These are phyloP conservation scores for Clonostachys byssicola DNA, from an alignment of 2,329 filamentous ascomycete species.

Conservation along the genomic window DNA sequence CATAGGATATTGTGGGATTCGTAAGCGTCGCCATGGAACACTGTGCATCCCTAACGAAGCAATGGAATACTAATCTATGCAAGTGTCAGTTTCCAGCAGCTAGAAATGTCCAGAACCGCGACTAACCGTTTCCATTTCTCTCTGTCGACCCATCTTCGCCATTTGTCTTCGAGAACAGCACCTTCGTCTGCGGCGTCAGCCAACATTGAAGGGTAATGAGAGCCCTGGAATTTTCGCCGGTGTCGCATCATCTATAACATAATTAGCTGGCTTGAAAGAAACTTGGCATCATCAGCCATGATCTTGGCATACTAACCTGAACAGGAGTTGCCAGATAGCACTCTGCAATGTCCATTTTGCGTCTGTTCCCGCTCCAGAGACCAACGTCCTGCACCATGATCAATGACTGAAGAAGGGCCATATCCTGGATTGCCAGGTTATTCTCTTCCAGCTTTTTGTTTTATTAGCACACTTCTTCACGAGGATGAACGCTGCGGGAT, in stretches of 20 bases:
- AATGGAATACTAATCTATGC: slow-evolving; percentile 55
- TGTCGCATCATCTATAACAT: slow-evolving; percentile 47
- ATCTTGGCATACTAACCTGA: slow-evolving; percentile 25
- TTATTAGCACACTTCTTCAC: neutral
- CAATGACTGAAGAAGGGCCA: slow-evolving; percentile 34
- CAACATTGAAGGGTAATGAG: slow-evolving; percentile 44
- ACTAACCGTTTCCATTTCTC: slow-evolving; percentile 61
- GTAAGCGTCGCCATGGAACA: slow-evolving; percentile 63
- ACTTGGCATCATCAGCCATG: slow-evolving; percentile 5
- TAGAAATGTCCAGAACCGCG: neutral
- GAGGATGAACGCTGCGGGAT: no score
- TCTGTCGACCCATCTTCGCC: slow-evolving; percentile 58
- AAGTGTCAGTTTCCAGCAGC: neutral
- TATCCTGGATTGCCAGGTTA: slow-evolving; percentile 38
- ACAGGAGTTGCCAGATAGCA: slow-evolving; percentile 40
- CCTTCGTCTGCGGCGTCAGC: slow-evolving; percentile 51
- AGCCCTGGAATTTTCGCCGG: slow-evolving; percentile 53
- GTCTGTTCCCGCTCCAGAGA: slow-evolving; percentile 49
- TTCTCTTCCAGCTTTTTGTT: slow-evolving; percentile 39
- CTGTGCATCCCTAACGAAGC: slow-evolving; percentile 62
- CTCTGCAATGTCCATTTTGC: slow-evolving; percentile 54
- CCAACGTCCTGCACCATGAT: slow-evolving; percentile 44
- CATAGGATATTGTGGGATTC: slow-evolving; percentile 63
- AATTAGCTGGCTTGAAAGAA: slow-evolving; percentile 2
- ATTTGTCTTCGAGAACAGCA: slow-evolving; percentile 56